Evolutionary conservation across 257 asterid species (phyloP), one percentile per base, ranked within the genome.

Genomic region (Solanum ossicruentum): DNA sequence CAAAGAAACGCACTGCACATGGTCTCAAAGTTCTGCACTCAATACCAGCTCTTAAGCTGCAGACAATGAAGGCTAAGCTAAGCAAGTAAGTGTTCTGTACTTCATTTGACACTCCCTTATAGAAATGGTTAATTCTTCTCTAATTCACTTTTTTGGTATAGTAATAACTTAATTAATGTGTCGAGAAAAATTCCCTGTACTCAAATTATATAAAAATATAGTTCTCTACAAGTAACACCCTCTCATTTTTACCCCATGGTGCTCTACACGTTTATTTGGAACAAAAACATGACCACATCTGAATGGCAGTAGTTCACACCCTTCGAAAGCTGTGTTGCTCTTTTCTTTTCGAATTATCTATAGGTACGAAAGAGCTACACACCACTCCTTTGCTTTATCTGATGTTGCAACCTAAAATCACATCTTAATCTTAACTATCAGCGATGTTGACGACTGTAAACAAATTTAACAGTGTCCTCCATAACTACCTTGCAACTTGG

Each of bases 21-120:
- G 98, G 96, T 65, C 94, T 93, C 88, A 97, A 97, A 92, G 94
- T 94, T 88, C 90, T 95, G 90, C 99, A 97, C 89, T 97, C 99
- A 63, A 94, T 91, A 57, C 98, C 99, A 36, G 98, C 98, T 66
- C 97, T 94, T 83, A 97, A 94, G 93, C 92, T 97, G 87, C 97
- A 95, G 90, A 97, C 98, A 2, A 92, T 97, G 98, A 97, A 97
- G 90, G 93, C 94, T 65, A 97, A 93, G 90, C 93, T 97, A 58
- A 97, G 98, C 99, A 94, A 97, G 99, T 97, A 93, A 77, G 98
- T 54, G 73, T 58, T 65, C 21, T 80, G 66, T 41, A 28, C 28
- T 78, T 52, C 66, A 28, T 18, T 78, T 78, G 83, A 28, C 65
- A 17, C 13, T 52, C 17, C 28, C 28, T 28, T 52, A 28, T 52